Percentiles rank a stretch among this genome's conserved stretches.
These are phyloP conservation scores for Candida khao-thaluensis DNA, from an alignment of 805 yeast genomes.

Conservation along the genomic window DNA sequence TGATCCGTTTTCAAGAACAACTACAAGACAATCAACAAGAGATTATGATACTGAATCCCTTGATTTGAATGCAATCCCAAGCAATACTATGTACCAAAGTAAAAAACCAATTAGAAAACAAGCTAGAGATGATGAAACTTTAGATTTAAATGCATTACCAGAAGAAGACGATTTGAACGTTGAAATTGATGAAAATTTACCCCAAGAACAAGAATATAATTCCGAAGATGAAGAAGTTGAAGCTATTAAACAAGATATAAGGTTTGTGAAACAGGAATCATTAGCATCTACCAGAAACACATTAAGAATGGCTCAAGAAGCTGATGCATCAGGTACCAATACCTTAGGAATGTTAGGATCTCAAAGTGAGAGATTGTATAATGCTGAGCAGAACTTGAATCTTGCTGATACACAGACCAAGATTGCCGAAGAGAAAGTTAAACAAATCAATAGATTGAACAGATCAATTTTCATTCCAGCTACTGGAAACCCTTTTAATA, in stretches of 20 bases:
- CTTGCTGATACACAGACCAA: constrained; percentile 78
- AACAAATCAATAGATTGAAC: constrained; percentile 74
- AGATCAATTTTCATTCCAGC: constrained; percentile 82
- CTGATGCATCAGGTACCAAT: constrained; percentile 52
- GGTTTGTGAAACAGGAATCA: constrained; percentile 84
- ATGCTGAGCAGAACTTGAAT: constrained; percentile 73
- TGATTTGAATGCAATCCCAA: constrained; percentile 40
- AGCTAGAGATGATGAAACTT: constrained; percentile 21
- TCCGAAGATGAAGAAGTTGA: constrained; percentile 87
- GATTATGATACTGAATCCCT: constrained; percentile 32
- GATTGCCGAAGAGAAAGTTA: constrained; percentile 79
- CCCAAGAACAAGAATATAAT: constrained; percentile 42
- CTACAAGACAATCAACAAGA: constrained; percentile 9
- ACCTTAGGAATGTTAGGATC: constrained; percentile 90
- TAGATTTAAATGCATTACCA: constrained; percentile 34
- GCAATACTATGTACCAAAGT: constrained; percentile 22
- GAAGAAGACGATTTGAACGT: constrained; percentile 41
- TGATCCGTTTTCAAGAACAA: constrained; percentile 11
- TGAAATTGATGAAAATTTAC: constrained; percentile 34
- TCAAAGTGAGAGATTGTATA: constrained; percentile 84
- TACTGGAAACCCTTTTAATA: constrained; percentile 78
- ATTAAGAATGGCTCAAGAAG: constrained; percentile 51
- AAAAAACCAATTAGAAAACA: constrained; percentile 23
- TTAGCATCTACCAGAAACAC: constrained; percentile 84
- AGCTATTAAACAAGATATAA: constrained; percentile 75